Percentiles rank a stretch among this genome's conserved stretches.
These are phyloP conservation scores for Camellia japonica DNA, from an alignment of 148 eudicot species.

Conservation along the genomic window DNA sequence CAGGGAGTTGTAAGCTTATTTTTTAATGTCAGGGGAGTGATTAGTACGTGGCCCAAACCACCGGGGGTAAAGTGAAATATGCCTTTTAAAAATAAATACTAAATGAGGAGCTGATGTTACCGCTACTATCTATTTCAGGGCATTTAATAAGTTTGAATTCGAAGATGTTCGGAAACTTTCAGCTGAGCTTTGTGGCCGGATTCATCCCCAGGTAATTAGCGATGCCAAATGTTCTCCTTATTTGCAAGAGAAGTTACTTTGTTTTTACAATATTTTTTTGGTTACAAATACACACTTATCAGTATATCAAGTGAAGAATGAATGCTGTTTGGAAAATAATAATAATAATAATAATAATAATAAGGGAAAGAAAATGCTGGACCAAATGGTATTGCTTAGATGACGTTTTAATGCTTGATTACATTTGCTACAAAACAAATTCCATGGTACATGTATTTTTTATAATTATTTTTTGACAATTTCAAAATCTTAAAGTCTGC, in stretches of 20 bases:
- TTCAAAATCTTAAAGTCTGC: neutral
- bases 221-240: neutral
- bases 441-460: neutral
- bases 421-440: neutral
- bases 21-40: too few species aligned
- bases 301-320: neutral
- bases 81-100: too few species aligned
- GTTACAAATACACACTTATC: neutral
- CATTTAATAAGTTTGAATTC: constrained; percentile 56
- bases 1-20: too few species aligned
- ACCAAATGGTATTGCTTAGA: neutral
- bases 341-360: too few species aligned
- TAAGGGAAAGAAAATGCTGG: too few species aligned
- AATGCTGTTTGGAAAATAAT: too few species aligned
- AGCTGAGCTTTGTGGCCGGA: constrained; percentile 84
- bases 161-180: constrained; percentile 84
- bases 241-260: neutral
- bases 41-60: too few species aligned
- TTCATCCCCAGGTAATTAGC: constrained; percentile 64
- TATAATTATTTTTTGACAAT: too few species aligned
- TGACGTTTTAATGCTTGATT: neutral
- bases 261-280: neutral
- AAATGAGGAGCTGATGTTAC: constrained; percentile 6
- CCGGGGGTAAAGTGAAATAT: too few species aligned
- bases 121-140: constrained; percentile 34